These are phyloP conservation scores for Fusarium secorum DNA, from an alignment of 2,329 filamentous ascomycete species.

Conservation along the genomic window DNA sequence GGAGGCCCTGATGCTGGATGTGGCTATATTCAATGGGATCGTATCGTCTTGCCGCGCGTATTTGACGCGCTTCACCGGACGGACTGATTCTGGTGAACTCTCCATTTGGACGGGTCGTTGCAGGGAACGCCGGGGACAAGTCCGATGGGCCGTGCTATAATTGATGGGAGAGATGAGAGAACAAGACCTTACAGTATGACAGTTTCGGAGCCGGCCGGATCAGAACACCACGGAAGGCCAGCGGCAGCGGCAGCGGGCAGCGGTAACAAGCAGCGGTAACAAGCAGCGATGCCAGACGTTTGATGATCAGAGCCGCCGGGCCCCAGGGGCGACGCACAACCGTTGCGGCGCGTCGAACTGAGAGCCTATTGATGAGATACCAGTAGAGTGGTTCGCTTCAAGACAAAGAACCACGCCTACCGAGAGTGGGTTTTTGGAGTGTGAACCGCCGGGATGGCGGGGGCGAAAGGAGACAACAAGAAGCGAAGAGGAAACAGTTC, in stretches of 20 bases:
- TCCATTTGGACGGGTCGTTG: conserved; percentile 37
- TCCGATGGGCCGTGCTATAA: conserved; percentile 31
- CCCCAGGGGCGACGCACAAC: conserved; percentile 33
- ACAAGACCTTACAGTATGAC: conserved; percentile 26
- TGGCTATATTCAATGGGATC: conserved; percentile 24
- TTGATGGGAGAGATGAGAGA: conserved; percentile 34
- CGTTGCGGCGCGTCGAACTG: conserved; percentile 30
- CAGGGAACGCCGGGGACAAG: conserved; percentile 19
- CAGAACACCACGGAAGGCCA: conserved; percentile 23
- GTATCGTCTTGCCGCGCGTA: conserved; percentile 33
- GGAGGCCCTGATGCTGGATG: conserved; percentile 14
- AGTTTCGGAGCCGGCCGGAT: conserved; percentile 38
- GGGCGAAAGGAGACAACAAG: conserved; percentile 41
- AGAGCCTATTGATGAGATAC: conserved; percentile 38
- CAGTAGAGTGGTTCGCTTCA: conserved; percentile 43
- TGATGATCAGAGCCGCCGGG: conserved; percentile 28
- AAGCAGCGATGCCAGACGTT: conserved; percentile 24
- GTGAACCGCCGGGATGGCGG: conserved; percentile 38
- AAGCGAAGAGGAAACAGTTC: conserved; percentile 39
- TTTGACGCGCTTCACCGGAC: conserved; percentile 43
- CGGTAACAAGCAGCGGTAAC: neutral
- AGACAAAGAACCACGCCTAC: conserved; percentile 38
- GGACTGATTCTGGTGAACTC: conserved; percentile 36
- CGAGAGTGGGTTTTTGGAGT: conserved; percentile 40
- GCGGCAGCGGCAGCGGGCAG: conserved; percentile 3